Conservation (phyloP, 1,284 basidiomycete species). For the Ustilago vetiveriae region DNA sequence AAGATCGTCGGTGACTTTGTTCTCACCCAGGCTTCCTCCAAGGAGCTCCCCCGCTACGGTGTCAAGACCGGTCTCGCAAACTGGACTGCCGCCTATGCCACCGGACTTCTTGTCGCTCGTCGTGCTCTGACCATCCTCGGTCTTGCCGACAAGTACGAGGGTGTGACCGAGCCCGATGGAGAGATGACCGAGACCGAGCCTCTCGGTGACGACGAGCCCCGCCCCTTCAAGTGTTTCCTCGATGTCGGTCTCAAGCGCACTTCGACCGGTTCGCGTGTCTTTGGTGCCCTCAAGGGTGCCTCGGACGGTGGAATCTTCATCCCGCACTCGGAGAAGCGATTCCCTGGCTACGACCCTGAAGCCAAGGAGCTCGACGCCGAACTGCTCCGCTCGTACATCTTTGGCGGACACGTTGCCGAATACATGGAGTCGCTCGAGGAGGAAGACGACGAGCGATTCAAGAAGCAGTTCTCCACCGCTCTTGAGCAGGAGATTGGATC, state of each 20-base stretch:
- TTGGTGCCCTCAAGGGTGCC: constrained; percentile 99
- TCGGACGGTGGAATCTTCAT: constrained; percentile 98
- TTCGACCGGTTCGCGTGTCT: constrained; percentile 96
- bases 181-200: constrained; percentile 82
- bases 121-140: constrained; percentile 94
- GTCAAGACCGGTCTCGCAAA: constrained; percentile 99
- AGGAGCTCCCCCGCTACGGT: constrained; percentile 93
- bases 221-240: constrained; percentile 98
- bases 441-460: constrained; percentile 99
- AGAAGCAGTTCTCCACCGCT: constrained; percentile 96
- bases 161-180: constrained; percentile 91
- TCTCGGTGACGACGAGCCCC: constrained; percentile 90
- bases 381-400: constrained; percentile 96
- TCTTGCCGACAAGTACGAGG: constrained; percentile 98
- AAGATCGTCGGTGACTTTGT: constrained; percentile 97
- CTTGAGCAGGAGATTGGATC: constrained; percentile 94
- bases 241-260: constrained; percentile 98
- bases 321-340: constrained; percentile 97
- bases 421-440: constrained; percentile 99
- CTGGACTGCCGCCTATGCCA: constrained; percentile 98
- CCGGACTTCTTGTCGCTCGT: constrained; percentile 93
- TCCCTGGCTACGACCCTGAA: constrained; percentile 97
- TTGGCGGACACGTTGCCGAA: constrained; percentile 96
- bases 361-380: constrained; percentile 93
- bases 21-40: constrained; percentile 76